Evolutionary conservation across 805 yeast genomes (phyloP).

Genomic region (Ogataea methylovora): DNA sequence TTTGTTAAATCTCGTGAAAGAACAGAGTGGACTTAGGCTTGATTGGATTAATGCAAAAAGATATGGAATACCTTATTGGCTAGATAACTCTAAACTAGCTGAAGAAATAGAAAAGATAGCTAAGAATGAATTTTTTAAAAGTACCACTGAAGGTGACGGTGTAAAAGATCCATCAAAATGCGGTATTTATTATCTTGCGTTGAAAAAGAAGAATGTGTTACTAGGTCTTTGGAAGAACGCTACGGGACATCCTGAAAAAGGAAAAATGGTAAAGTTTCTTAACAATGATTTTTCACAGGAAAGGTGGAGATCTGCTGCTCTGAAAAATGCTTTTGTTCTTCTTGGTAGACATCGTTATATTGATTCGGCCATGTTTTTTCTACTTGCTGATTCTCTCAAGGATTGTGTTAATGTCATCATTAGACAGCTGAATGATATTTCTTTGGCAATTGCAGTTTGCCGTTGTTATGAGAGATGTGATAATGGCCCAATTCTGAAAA

Average conservation of each 20-base stretch:
- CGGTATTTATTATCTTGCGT: slow-evolving; percentile 69
- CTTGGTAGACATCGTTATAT: slow-evolving; percentile 79
- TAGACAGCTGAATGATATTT: slow-evolving; percentile 57
- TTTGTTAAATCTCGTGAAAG: slow-evolving; percentile 42
- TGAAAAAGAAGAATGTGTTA: slow-evolving; percentile 68
- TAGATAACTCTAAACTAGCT: slow-evolving; percentile 35
- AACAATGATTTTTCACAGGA: slow-evolving; percentile 65
- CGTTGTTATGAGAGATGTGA: slow-evolving; percentile 62
- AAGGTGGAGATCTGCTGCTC: slow-evolving; percentile 84
- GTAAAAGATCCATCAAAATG: slow-evolving; percentile 65
- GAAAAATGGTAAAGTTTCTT: slow-evolving; percentile 72
- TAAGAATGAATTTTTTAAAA: slow-evolving; percentile 49
- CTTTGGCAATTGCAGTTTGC: slow-evolving; percentile 75
- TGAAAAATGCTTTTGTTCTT: slow-evolving; percentile 86
- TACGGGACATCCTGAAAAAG: slow-evolving; percentile 69
- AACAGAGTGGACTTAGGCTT: slow-evolving; percentile 33
- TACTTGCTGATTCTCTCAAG: slow-evolving; percentile 64
- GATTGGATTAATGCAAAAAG: slow-evolving; percentile 56
- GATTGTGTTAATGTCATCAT: slow-evolving; percentile 76
- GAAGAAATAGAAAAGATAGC: slow-evolving; percentile 64
- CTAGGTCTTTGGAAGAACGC: slow-evolving; percentile 80
- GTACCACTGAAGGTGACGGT: slow-evolving; percentile 31
- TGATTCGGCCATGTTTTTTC: slow-evolving; percentile 86
- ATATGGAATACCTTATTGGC: slow-evolving; percentile 71
- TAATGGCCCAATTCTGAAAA: slow-evolving; percentile 43